Evolutionary conservation across 805 yeast species (phyloP), one percentile per base, ranked within the genome.

Genomic region (Candida montana): DNA sequence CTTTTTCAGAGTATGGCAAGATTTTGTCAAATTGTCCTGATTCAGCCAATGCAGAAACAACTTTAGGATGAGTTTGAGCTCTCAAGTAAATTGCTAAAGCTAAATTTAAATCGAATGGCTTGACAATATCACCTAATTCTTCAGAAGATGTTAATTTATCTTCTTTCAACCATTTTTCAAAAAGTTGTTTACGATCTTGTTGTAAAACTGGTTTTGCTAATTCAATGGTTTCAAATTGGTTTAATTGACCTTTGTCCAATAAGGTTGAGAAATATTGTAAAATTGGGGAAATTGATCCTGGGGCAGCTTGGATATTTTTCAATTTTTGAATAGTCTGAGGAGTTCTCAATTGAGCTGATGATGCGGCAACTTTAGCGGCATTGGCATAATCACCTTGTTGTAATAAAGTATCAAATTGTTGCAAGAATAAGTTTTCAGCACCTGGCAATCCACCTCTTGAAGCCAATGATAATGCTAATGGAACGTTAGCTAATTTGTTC

Each of bases 401-500:
- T 55, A 93, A 72, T 55, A 82, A 75, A 61, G 81, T 80, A 58
- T 89, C 95, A 68, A 93, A 93, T 67, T 91, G 98, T 66, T 89
- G 95, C 45, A 74, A 68, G 65, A 93, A 90, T 49, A 93, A 73
- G 56, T 80, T 81, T 62, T 93, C 99, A 37, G 98, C 99, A 51
- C 99, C 99, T 33, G 96, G 93, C 57, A 93, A 77, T 2, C 96
- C 96, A 58, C 96, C 97, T 64, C 98, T 84, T 4, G 96, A 78
- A 21, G 98, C 95, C 50, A 93, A 76, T 10, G 88, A 72, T 46
- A 93, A 71, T 3, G 97, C 99, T 55, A 93, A 72, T 18, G 83
- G 75, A 26, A 91, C 88, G 59, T 93, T 91, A 40, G 91, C 81
- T 48, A 93, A 74, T 61, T 86, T 88, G 56, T 82, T 81, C 61